Percentiles rank a stretch among this genome's conserved stretches.
Evolutionary conservation across 1,284 basidiomycete genomes (phyloP).

Genomic region (Rhodotorula sp.): DNA sequence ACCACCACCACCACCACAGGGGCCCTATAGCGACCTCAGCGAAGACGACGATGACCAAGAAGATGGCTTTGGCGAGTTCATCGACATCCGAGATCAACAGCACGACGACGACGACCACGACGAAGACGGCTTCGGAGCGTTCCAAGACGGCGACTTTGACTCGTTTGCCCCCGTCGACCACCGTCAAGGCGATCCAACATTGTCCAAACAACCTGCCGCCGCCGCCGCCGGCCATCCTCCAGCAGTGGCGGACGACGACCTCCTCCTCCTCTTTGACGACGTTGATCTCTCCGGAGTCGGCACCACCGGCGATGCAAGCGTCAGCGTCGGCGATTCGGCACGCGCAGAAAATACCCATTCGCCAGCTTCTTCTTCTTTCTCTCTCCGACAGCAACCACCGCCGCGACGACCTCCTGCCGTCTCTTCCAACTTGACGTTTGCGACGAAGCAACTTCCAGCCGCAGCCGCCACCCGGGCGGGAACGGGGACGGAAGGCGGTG

Average conservation of each 20-base stretch:
- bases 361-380: no score
- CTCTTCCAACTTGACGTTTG: constrained; percentile 20
- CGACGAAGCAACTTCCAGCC: neutral
- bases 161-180: constrained; percentile 26
- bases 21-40: neutral
- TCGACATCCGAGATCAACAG: constrained; percentile 40
- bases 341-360: neutral
- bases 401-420: constrained; percentile 1
- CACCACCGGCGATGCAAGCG: neutral
- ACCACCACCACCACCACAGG: constrained; percentile 10
- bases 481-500: no score
- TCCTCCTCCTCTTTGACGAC: constrained; percentile 34
- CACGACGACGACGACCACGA: neutral
- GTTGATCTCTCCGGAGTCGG: neutral
- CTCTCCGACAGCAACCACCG: neutral
- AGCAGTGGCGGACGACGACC: constrained; percentile 16
- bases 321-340: no score
- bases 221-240: neutral
- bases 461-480: neutral
- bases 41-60: constrained; percentile 47
- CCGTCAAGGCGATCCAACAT: constrained; percentile 2
- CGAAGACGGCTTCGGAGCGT: constrained; percentile 59
- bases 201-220: neutral
- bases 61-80: constrained; percentile 89
- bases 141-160: constrained; percentile 54